Conservation (phyloP, 2,329 filamentous ascomycete genomes). For the Aureobasidium sp. region DNA sequence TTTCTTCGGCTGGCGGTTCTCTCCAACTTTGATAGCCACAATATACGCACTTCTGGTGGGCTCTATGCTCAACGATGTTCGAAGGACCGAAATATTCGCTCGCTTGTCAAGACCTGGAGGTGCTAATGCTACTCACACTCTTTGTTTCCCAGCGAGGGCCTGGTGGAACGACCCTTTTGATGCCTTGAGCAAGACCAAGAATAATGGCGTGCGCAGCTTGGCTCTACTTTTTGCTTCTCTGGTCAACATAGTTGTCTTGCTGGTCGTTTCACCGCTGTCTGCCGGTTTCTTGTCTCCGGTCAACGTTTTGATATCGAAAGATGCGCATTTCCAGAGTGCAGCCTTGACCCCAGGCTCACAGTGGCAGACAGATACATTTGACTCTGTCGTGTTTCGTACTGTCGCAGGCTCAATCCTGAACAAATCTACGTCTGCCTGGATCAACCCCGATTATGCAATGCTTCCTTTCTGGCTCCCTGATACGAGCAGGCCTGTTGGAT, state of each 20-base stretch:
- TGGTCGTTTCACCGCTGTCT: background rate
- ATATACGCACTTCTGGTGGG: background rate
- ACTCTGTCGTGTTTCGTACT: background rate
- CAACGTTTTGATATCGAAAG: background rate
- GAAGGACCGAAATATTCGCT: background rate
- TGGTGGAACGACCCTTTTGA: conserved; percentile 3
- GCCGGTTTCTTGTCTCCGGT: background rate
- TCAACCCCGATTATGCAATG: background rate
- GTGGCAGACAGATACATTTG: background rate
- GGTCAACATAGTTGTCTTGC: background rate
- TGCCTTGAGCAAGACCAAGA: background rate
- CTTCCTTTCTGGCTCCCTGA: background rate
- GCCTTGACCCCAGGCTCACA: no score
- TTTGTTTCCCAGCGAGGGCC: background rate
- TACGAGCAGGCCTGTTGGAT: no score
- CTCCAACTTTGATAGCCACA: background rate
- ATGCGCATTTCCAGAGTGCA: background rate
- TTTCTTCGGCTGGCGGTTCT: background rate
- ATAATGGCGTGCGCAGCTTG: background rate
- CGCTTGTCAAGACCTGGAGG: background rate
- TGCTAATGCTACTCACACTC: background rate
- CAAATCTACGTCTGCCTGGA: background rate
- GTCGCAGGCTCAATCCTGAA: background rate
- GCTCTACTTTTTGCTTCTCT: background rate
- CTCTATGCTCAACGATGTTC: conserved; percentile 1